Evolutionary conservation across 306 rosid species (phyloP).

Genomic region (Pterocarpus macrocarpus): DNA sequence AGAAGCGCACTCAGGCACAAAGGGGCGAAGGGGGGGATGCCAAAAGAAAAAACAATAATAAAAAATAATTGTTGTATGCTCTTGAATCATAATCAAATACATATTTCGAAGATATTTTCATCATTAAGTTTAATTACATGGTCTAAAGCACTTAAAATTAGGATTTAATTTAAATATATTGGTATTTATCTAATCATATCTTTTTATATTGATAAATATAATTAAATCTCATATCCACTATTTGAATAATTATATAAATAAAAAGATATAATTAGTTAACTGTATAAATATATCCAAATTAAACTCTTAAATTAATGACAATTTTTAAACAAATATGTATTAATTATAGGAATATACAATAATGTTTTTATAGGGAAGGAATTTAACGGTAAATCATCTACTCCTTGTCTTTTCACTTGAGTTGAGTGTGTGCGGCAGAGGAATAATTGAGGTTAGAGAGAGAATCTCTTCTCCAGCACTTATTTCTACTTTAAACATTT

Average conservation of each 20-base stretch:
- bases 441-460: constrained; percentile 46
- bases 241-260: too few species aligned
- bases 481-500: constrained; percentile 47
- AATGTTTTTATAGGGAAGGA: background rate
- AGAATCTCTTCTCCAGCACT: constrained; percentile 58
- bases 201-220: too few species aligned
- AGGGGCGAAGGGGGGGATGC: too few species aligned
- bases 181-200: too few species aligned
- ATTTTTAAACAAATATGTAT: too few species aligned
- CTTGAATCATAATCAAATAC: background rate
- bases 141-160: background rate
- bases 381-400: background rate
- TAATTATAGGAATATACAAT: background rate
- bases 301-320: too few species aligned
- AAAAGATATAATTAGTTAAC: too few species aligned
- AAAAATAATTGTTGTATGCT: background rate
- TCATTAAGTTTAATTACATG: background rate
- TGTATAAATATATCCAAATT: too few species aligned
- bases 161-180: too few species aligned
- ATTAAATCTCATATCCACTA: too few species aligned
- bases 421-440: constrained; percentile 47
- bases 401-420: constrained; percentile 44
- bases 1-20: background rate
- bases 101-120: too few species aligned
- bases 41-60: too few species aligned